Evolutionary conservation across 163 green algal species (phyloP), one percentile per base, ranked within the genome.

Genomic region (Chlorella variabilis): DNA sequence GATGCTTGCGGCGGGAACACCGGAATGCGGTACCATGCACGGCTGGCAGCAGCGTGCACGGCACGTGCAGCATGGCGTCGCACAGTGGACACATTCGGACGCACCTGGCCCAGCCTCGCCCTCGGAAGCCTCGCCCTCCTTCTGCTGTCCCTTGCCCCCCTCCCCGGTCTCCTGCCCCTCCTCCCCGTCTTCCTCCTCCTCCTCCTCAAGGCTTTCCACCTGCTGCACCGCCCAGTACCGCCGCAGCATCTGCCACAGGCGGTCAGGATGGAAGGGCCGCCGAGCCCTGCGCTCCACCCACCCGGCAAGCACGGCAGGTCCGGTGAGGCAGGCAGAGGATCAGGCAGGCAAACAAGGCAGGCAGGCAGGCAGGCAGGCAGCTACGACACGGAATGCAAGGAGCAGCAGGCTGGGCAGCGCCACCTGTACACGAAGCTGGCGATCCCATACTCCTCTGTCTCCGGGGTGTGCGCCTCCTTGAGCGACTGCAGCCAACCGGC

Each of bases 361-460:
- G n/a, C n/a, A n/a, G n/a, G n/a, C n/a, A n/a, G n/a, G n/a, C n/a
- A n/a, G n/a, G n/a, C n/a, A n/a, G n/a, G n/a, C n/a, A n/a, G n/a
- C n/a, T n/a, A n/a, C n/a, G n/a, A n/a, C n/a, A n/a, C n/a, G n/a
- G n/a, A n/a, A n/a, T n/a, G n/a, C n/a, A n/a, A n/a, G n/a, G n/a
- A n/a, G n/a, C n/a, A n/a, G n/a, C n/a, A n/a, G n/a, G n/a, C n/a
- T n/a, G n/a, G n/a, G n/a, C n/a, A n/a, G n/a, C n/a, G n/a, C n/a
- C n/a, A n/a, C n/a, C 87, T 74, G 85, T 93, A 97, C 9, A 97
- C 90, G 61, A 93, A 97, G 67, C 75, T 92, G 42, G 45, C 70
- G 59, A 98, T 95, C 73, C 91, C 93, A 77, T 93, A 94, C 81
- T 93, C 88, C 58, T 89, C 76, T 0, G 90, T 90, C 51, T 93